A percentile compares a stretch with the other conserved stretches of the same genome.
phyloP scores from a whole-genome alignment of 176 grass and related monocot genomes.

The Oryza glumipatula region DNA sequence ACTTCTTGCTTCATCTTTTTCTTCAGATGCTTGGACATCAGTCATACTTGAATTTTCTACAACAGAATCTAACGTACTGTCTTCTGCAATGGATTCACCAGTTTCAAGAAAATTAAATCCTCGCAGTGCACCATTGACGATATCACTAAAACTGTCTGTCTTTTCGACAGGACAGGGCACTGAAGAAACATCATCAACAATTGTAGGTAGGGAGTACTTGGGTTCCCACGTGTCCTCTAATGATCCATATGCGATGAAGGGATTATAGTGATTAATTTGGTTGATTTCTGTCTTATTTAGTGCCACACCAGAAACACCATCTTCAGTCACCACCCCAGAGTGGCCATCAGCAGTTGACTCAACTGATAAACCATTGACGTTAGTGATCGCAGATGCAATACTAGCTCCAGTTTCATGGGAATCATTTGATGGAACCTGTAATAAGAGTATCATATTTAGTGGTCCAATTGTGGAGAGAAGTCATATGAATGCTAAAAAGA shows the following conservation, averaged over 20 bases:
- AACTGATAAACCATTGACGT: constrained; percentile 33
- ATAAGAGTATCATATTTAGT: constrained; percentile 26
- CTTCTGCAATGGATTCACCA: constrained; percentile 46
- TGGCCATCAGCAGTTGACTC: constrained; percentile 20
- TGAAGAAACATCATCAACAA: constrained; percentile 29
- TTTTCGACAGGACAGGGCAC: constrained; percentile 52
- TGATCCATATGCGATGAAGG: constrained; percentile 58
- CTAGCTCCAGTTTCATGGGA: constrained; percentile 37
- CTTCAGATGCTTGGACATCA: constrained; percentile 36
- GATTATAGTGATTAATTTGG: constrained; percentile 55
- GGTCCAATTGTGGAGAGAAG: constrained; percentile 7
- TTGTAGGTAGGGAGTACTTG: constrained; percentile 37
- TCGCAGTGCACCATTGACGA: constrained; percentile 36
- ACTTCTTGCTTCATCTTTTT: not conserved
- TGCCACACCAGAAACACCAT: constrained; percentile 15
- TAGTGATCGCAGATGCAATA: constrained; percentile 30
- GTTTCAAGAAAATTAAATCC: constrained; percentile 39
- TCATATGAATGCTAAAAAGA: not conserved
- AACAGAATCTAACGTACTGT: constrained; percentile 34
- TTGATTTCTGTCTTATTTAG: constrained; percentile 38
- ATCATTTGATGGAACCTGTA: constrained; percentile 48
- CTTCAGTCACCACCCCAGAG: constrained; percentile 36
- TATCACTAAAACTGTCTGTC: constrained; percentile 64
- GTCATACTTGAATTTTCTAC: constrained; percentile 32
- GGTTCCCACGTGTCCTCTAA: constrained; percentile 56